These are phyloP conservation scores for Kodamaea lidongshanica DNA, from an alignment of 805 yeast genomes.

Conservation along the genomic window DNA sequence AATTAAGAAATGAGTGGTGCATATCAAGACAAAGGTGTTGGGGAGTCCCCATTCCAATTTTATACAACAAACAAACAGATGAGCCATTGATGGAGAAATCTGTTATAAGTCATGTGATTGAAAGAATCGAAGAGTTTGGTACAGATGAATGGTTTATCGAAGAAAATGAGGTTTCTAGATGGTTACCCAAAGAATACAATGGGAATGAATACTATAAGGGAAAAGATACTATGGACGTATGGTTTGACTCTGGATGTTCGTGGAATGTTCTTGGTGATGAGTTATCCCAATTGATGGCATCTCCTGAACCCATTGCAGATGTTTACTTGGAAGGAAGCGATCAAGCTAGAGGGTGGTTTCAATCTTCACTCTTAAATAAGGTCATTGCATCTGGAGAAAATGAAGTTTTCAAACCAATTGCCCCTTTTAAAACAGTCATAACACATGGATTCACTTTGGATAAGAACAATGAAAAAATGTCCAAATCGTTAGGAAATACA, in stretches of 20 bases:
- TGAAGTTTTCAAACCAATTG: slow-evolving; percentile 22
- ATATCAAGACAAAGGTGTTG: slow-evolving; percentile 92
- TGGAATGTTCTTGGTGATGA: slow-evolving; percentile 61
- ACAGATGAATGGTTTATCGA: slow-evolving; percentile 75
- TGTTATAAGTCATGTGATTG: slow-evolving; percentile 53
- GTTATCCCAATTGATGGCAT: slow-evolving; percentile 28
- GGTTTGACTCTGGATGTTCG: slow-evolving; percentile 97
- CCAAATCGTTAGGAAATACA: slow-evolving; percentile 84
- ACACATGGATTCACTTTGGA: slow-evolving; percentile 95
- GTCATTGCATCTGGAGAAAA: slow-evolving; percentile 48
- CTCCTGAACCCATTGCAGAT: slow-evolving; percentile 46
- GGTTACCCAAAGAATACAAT: slow-evolving; percentile 62
- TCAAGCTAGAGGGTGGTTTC: slow-evolving; percentile 99
- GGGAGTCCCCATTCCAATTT: slow-evolving; percentile 97
- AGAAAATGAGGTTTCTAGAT: slow-evolving; percentile 47
- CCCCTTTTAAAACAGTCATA: slow-evolving; percentile 67
- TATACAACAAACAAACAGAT: slow-evolving; percentile 54
- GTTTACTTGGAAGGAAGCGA: slow-evolving; percentile 96
- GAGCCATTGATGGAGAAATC: slow-evolving; percentile 55
- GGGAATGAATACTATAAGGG: slow-evolving; percentile 55
- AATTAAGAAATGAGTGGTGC: slow-evolving; percentile 90
- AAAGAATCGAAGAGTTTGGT: slow-evolving; percentile 51
- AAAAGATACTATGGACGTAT: slow-evolving; percentile 93
- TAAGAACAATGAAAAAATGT: slow-evolving; percentile 83
- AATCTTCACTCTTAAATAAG: slow-evolving; percentile 79